Conservation (phyloP, 2,329 filamentous ascomycete genomes). For the Immersiporthe knoxdaviesiana region DNA sequence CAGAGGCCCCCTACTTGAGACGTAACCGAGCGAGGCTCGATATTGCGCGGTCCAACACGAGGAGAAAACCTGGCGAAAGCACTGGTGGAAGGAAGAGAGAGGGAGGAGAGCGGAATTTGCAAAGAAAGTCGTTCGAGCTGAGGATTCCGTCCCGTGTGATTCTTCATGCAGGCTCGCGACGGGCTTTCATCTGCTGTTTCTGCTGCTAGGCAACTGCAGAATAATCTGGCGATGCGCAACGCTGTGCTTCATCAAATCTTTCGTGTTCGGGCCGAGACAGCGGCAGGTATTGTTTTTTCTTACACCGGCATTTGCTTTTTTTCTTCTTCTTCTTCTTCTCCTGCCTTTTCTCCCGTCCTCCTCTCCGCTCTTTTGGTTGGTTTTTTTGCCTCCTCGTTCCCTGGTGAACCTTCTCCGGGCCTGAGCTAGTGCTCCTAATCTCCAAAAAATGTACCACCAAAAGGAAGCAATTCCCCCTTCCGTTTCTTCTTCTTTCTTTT, state of each 20-base stretch:
- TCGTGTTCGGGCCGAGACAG: background rate
- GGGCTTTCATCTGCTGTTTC: background rate
- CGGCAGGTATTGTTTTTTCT: background rate
- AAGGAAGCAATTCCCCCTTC: background rate
- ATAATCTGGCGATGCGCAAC: background rate
- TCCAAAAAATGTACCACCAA: background rate
- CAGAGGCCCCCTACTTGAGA: conserved; percentile 19
- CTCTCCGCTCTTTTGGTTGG: background rate
- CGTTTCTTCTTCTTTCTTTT: too few relatives aligned
- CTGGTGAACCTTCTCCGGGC: background rate
- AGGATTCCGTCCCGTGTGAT: background rate
- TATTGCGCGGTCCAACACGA: conserved; percentile 14
- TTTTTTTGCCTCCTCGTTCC: background rate
- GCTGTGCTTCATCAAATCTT: background rate
- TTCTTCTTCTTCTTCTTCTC: background rate
- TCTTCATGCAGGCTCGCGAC: background rate
- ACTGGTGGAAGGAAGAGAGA: background rate
- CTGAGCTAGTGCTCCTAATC: background rate
- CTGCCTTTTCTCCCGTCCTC: background rate
- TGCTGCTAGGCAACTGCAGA: background rate
- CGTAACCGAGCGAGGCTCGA: conserved; percentile 28
- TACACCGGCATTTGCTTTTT: background rate
- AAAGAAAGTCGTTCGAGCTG: background rate
- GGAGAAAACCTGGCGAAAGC: background rate
- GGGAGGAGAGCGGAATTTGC: background rate